Evolutionary conservation across 2,329 filamentous ascomycete genomes (phyloP).

Genomic region (Phialophora chinensis): DNA sequence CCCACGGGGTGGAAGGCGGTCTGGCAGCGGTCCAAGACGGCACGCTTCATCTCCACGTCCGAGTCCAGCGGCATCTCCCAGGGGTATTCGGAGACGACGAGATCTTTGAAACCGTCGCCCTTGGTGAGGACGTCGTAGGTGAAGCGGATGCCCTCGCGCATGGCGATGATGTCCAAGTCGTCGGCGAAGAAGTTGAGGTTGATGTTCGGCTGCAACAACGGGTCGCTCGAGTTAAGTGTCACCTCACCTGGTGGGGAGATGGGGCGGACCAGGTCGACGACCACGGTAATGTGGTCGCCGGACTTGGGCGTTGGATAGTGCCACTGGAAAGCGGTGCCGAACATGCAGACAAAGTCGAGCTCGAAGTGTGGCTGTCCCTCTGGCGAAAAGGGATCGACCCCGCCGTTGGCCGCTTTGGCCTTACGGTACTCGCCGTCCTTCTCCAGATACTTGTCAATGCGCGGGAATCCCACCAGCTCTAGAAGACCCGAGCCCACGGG

Average conservation of each 20-base stretch:
- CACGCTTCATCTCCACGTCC: slow-evolving; percentile 62
- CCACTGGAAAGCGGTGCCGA: slow-evolving; percentile 59
- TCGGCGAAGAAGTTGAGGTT: slow-evolving; percentile 55
- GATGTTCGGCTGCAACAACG: slow-evolving; percentile 49
- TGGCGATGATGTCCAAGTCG: slow-evolving; percentile 61
- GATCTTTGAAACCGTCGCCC: slow-evolving; percentile 60
- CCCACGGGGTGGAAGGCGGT: slow-evolving; percentile 66
- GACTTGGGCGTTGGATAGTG: slow-evolving; percentile 50
- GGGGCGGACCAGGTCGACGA: slow-evolving; percentile 59
- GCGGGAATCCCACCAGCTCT: no score
- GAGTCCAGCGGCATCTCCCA: slow-evolving; percentile 64
- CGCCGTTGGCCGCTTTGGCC: slow-evolving; percentile 50
- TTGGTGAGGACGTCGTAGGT: slow-evolving; percentile 62
- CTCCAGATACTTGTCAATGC: no score
- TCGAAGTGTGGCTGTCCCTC: slow-evolving; percentile 66
- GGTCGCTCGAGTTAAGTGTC: slow-evolving; percentile 49
- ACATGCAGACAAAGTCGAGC: slow-evolving; percentile 67
- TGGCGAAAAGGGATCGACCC: slow-evolving; percentile 61
- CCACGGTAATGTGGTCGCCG: slow-evolving; percentile 63
- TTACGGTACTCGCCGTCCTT: slow-evolving; percentile 56
- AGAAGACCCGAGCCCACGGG: no score
- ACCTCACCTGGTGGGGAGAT: slow-evolving; percentile 53
- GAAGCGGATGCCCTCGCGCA: slow-evolving; percentile 65
- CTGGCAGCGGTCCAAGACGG: slow-evolving; percentile 63
- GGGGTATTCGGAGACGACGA: slow-evolving; percentile 57